Conservation (phyloP, 352 stramenopile species). For the Phytopythium ostracodes region DNA sequence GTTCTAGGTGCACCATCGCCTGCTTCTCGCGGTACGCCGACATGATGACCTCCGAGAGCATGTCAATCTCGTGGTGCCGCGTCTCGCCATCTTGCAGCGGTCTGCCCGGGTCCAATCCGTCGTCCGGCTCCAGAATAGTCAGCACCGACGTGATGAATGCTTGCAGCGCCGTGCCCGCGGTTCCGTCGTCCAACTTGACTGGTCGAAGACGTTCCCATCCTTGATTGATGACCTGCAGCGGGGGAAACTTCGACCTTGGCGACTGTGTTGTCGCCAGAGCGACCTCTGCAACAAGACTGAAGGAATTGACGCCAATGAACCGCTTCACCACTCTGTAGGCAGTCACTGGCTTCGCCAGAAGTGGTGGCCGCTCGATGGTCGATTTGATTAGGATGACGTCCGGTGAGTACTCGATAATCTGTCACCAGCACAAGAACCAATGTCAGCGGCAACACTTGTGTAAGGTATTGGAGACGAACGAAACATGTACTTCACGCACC, state of each 20-base stretch:
- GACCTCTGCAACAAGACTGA: not conserved
- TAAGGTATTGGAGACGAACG: no score
- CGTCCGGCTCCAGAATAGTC: constrained; percentile 1
- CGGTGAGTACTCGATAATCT: not conserved
- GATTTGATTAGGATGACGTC: not conserved
- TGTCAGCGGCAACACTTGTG: not conserved
- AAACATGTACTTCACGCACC: constrained; percentile 3
- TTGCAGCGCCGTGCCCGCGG: not conserved
- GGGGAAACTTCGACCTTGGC: not conserved
- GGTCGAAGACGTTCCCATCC: not conserved
- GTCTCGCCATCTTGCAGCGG: not conserved
- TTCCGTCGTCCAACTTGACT: not conserved
- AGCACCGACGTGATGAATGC: not conserved
- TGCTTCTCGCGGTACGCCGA: constrained; percentile 2
- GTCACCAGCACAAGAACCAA: not conserved
- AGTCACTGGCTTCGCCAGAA: not conserved
- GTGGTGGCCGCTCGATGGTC: not conserved
- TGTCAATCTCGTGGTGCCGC: constrained; percentile 1
- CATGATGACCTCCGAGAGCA: constrained; percentile 7
- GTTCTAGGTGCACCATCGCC: not conserved
- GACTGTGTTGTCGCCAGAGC: not conserved
- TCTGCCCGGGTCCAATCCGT: not conserved
- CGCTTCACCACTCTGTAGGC: constrained; percentile 1
- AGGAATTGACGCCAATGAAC: not conserved
- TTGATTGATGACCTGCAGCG: constrained; percentile 1